Conservation (phyloP, 345 rosid species). For the Sapria himalayana region DNA sequence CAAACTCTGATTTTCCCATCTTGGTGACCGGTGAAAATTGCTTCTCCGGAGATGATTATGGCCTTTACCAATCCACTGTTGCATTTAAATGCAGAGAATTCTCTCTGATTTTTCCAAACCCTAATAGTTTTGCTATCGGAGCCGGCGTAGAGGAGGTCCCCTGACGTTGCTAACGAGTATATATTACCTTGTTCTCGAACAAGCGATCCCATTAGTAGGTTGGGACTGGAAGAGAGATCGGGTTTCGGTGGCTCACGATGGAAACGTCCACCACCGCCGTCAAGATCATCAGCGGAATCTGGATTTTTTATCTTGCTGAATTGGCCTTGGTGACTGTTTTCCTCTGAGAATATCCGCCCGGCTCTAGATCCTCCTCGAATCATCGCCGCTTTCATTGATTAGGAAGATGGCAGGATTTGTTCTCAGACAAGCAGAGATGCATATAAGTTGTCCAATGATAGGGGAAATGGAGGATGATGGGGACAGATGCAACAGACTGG, state of each 20-base stretch:
- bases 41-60: slow-evolving; percentile 37
- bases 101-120: slow-evolving; percentile 69
- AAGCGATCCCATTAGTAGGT: slow-evolving; percentile 50
- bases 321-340: slow-evolving; percentile 13
- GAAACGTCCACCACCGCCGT: no score
- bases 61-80: slow-evolving; percentile 75
- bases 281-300: slow-evolving; percentile 8
- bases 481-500: no score
- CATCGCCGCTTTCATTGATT: no score
- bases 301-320: slow-evolving; percentile 13
- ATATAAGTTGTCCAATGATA: no score
- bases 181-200: slow-evolving; percentile 85
- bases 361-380: slow-evolving; percentile 9
- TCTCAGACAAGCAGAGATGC: no score
- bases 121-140: slow-evolving; percentile 80
- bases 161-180: slow-evolving; percentile 50
- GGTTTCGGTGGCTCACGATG: neutral
- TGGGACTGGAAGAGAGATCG: slow-evolving; percentile 12
- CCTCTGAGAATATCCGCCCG: slow-evolving; percentile 11
- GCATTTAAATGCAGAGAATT: slow-evolving; percentile 59
- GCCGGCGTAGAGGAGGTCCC: slow-evolving; percentile 60
- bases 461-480: no score
- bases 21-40: slow-evolving; percentile 70
- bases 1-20: slow-evolving; percentile 83
- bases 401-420: no score